phyloP scores from a whole-genome alignment of 306 rosid genomes.

The Medicago arabica region DNA sequence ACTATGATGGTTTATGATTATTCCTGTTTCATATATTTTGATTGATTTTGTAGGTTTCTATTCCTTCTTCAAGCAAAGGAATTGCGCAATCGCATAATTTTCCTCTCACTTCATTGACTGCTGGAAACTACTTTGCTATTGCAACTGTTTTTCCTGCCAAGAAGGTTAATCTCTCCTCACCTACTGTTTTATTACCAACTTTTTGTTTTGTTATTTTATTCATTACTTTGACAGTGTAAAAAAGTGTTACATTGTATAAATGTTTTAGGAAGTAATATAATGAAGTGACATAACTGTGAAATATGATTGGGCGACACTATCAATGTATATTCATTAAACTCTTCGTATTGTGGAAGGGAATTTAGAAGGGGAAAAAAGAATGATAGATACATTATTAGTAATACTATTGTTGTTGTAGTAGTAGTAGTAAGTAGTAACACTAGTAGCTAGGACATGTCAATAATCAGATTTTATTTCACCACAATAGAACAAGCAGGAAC shows the following conservation, averaged over 20 bases:
- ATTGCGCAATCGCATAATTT: slow-evolving; percentile 42
- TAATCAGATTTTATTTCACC: too few relatives aligned
- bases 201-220: too few relatives aligned
- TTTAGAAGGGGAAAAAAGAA: too few relatives aligned
- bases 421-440: too few relatives aligned
- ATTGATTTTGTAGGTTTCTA: slow-evolving; percentile 62
- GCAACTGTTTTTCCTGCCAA: slow-evolving; percentile 70
- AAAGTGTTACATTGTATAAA: too few relatives aligned
- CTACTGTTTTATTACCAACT: too few relatives aligned
- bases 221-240: too few relatives aligned
- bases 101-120: slow-evolving; percentile 70
- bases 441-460: too few relatives aligned
- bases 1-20: not conserved
- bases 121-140: slow-evolving; percentile 76
- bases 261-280: not conserved
- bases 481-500: too few relatives aligned
- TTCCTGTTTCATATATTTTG: not conserved
- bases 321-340: not conserved
- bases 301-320: not conserved
- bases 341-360: too few relatives aligned
- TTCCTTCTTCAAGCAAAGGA: slow-evolving; percentile 46
- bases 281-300: not conserved
- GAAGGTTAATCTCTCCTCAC: slow-evolving; percentile 60
- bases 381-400: too few relatives aligned
- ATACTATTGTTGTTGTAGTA: too few relatives aligned